Evolutionary conservation across 164 flowering plant species (phyloP).

Genomic region (Nelumbo lutea): DNA sequence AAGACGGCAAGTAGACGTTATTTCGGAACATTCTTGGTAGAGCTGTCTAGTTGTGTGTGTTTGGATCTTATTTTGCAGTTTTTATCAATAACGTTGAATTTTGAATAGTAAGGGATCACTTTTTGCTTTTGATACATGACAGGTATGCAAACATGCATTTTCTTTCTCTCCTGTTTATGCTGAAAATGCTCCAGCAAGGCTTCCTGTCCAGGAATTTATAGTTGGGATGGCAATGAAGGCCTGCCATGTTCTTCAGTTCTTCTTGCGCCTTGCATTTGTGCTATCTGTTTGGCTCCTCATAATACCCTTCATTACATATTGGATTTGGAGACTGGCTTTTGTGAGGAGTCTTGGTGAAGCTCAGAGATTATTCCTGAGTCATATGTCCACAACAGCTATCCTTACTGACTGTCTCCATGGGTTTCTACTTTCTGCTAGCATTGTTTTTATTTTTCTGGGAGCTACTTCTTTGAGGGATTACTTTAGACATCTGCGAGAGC

Average conservation of each 20-base stretch:
- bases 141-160: conserved; percentile 97
- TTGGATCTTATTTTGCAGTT: neutral
- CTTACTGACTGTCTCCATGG: conserved; percentile 96
- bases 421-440: conserved; percentile 93
- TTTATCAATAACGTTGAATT: neutral
- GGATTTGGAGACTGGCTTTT: conserved; percentile 97
- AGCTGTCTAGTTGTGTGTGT: neutral
- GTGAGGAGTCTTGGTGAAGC: conserved; percentile 91
- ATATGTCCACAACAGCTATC: conserved; percentile 67
- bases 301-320: conserved; percentile 93
- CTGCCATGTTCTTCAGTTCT: conserved; percentile 84
- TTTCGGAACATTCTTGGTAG: neutral
- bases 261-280: conserved; percentile 91
- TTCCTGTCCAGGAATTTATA: conserved; percentile 92
- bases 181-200: conserved; percentile 91
- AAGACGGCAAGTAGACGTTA: neutral
- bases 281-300: conserved; percentile 94
- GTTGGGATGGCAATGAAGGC: conserved; percentile 94
- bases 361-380: conserved; percentile 78
- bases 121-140: conserved; percentile 19
- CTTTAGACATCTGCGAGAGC: conserved; percentile 81
- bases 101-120: neutral
- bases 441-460: conserved; percentile 92
- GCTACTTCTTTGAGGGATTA: conserved; percentile 96
- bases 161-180: conserved; percentile 99